These are phyloP conservation scores for Penicillium brasilianum DNA, from an alignment of 2,329 filamentous ascomycete genomes.

Conservation along the genomic window DNA sequence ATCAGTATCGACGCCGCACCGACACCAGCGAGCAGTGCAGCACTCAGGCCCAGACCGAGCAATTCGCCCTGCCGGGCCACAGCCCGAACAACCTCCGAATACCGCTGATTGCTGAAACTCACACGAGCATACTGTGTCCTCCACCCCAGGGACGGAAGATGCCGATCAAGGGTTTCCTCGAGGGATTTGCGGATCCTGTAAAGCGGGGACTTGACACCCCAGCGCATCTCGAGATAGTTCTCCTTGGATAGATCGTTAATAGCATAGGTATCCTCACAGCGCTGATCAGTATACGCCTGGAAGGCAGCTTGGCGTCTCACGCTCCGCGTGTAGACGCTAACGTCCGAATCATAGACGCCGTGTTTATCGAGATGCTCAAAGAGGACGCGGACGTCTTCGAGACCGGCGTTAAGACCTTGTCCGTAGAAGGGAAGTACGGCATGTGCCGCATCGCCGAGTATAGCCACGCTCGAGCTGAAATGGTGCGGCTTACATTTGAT, in stretches of 20 bases:
- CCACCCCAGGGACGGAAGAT: slow-evolving; percentile 80
- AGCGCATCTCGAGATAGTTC: slow-evolving; percentile 94
- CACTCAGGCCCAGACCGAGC: slow-evolving; percentile 51
- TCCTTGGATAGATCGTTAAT: slow-evolving; percentile 91
- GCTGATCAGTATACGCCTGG: slow-evolving; percentile 73
- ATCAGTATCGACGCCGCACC: slow-evolving; percentile 36
- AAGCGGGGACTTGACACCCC: slow-evolving; percentile 75
- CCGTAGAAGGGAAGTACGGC: slow-evolving; percentile 99
- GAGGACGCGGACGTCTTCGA: slow-evolving; percentile 90
- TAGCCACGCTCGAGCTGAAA: slow-evolving; percentile 74
- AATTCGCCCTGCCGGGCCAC: slow-evolving; percentile 72
- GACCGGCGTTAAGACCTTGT: slow-evolving; percentile 94
- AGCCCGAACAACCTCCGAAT: slow-evolving; percentile 76
- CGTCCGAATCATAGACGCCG: slow-evolving; percentile 45
- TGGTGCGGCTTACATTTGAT: slow-evolving; percentile 93
- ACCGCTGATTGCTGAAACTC: slow-evolving; percentile 91
- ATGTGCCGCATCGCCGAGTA: slow-evolving; percentile 92
- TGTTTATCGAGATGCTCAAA: slow-evolving; percentile 81
- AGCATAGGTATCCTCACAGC: slow-evolving; percentile 78
- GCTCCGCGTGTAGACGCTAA: slow-evolving; percentile 51
- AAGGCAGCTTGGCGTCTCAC: slow-evolving; percentile 58
- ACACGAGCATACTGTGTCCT: slow-evolving; percentile 90
- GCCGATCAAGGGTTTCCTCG: slow-evolving; percentile 80
- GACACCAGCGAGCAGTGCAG: slow-evolving; percentile 36
- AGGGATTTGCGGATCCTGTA: slow-evolving; percentile 84